Evolutionary conservation across 805 yeast species (phyloP), one percentile per base, ranked within the genome.

Genomic region (Saturnispora saitoi): DNA sequence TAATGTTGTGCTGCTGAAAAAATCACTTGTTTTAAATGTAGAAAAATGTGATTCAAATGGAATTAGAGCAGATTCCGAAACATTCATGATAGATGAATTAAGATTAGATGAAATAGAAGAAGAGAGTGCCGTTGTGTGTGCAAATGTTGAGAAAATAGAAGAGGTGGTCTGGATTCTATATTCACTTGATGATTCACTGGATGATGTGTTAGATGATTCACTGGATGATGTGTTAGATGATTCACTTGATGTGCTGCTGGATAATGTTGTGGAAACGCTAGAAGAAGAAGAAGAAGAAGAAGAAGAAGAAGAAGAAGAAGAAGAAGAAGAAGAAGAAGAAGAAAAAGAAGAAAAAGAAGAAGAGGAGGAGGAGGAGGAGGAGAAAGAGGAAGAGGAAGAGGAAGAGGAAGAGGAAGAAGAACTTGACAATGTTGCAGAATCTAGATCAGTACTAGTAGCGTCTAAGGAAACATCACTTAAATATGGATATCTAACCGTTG

Each of bases 401-500:
- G 14, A 22, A 2, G 36, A 12, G 1, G 48, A 47, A 26, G 43
- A 28, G 10, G 43, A 24, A 20, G n/a, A n/a, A n/a, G n/a, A n/a
- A n/a, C n/a, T n/a, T n/a, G n/a, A n/a, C n/a, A n/a, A n/a, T n/a
- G 48, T 24, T 1, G 37, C n/a, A 4, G 50, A 36, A 10, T 43
- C 17, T 7, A 29, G 15, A 4, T 37, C 24, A 12, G 8, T 19
- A 26, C 32, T n/a, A 12, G 49, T 43, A 17, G 42, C 19, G 17
- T 34, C 22, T 17, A 15, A 15, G 10, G 38, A 17, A 22, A 34
- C 17, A 12, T 34, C 38, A 34, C 38, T 31, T 11, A 47, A 42
- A 4, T 32, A 37, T 20, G 56, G 56, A 2, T 42, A 41, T 3
- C 45, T 29, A 4, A 30, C 28, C 3, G 52, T 48, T 12, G 44